A percentile compares a stretch with the other conserved stretches of the same genome.
Evolutionary conservation across 2,329 filamentous ascomycete species (phyloP).

Genomic region (Periconia sp.): DNA sequence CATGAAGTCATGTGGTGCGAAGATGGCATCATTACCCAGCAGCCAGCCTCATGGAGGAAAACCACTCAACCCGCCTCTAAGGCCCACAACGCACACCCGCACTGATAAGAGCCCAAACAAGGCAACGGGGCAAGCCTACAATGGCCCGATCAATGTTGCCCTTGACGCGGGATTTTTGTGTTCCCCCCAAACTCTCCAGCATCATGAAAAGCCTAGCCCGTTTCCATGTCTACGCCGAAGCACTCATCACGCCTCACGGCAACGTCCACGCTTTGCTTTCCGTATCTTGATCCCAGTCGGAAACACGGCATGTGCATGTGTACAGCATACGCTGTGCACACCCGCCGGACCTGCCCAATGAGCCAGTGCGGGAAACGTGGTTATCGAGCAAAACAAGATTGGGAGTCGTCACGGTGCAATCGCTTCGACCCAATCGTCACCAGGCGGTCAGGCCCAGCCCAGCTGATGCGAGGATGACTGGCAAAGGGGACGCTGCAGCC

Average conservation of each 20-base stretch:
- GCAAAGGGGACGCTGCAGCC: not conserved
- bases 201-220: conserved; percentile 8
- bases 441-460: not conserved
- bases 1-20: no score
- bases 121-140: conserved; percentile 11
- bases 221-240: conserved; percentile 5
- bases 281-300: not conserved
- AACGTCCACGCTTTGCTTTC: not conserved
- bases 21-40: not conserved
- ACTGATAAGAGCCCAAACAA: conserved; percentile 13
- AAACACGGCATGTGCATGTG: no score
- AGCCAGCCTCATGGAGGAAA: no score
- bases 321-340: no score
- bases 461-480: conserved; percentile 13
- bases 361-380: no score
- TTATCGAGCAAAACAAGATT: no score
- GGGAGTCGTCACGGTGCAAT: no score
- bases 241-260: not conserved
- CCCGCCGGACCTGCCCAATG: no score
- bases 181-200: not conserved
- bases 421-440: not conserved
- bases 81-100: no score
- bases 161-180: conserved; percentile 14
- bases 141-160: not conserved
- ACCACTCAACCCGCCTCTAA: no score